Base-by-base conservation (phyloP, 495 filamentous ascomycete species). In the Aspergillus sparsus region DNA sequence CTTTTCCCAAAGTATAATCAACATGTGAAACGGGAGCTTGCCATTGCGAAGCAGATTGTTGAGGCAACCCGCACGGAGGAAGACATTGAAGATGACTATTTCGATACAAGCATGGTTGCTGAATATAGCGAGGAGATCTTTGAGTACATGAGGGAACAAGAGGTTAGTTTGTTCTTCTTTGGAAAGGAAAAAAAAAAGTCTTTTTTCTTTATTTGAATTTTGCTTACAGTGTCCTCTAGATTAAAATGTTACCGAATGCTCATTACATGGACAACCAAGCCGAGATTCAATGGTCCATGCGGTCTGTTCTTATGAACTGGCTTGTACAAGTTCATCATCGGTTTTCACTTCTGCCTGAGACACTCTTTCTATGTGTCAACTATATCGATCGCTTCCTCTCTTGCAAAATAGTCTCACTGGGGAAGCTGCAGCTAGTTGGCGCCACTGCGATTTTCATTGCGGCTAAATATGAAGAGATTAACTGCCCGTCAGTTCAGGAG, bases 271-370 rank as follows among this genome's bases (percentile, higher is more conserved):
- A 96, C 51, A 87, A 89, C 53, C 94, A 98, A 71, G 85, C 87
- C n/a, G 93, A 98, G 72, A 93, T 98, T 56, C 91, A 96, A 71
- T 98, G 95, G 95, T 96, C 93, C 0, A 97, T 97, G 93, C 91
- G 94, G 47, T 86, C 93, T 9, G 91, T 98, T 46, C 85, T 98
- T 54, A 96, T 98, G 87, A 95, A 98, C 71, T 98, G 94, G 94
- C 81, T 98, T 9, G 87, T 97, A 44, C 93, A 98, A 70, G 94
- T 98, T 18, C 94, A 98, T 68, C 83, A 87, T 64, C 91, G 95
- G 46, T 98, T 98, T 77, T 81, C 81, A 21, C 82, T 98, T 11
- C 85, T 97, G 2, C 94, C 94, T 7, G 95, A 98, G 79, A 98
- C 94, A 0, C 78, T 98, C 7, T 98, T 95, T 75, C 83, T 98